phyloP scores from a whole-genome alignment of 441 rosid species.

The Arabidopsis lyrata region DNA sequence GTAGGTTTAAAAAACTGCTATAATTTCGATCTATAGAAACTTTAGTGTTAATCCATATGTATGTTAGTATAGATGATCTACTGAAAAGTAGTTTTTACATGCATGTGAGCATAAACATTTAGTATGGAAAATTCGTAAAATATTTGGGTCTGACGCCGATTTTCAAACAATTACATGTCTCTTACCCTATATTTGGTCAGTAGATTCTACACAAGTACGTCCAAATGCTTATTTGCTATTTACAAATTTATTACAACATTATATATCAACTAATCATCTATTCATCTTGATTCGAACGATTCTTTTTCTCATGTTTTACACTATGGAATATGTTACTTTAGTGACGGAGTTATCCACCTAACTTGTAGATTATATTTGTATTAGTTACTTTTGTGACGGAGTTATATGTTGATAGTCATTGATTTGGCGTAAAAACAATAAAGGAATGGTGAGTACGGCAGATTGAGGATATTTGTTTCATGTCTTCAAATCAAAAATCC shows the following conservation, averaged over 20 bases:
- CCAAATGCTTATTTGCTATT: neutral
- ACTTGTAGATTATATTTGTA: too few species aligned
- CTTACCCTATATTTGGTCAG: neutral
- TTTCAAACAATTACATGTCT: neutral
- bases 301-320: neutral
- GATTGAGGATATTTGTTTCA: too few species aligned
- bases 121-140: too few species aligned
- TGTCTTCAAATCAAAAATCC: too few species aligned
- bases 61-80: constrained; percentile 1
- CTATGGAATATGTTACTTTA: neutral
- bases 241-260: neutral
- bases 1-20: neutral
- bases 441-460: too few species aligned
- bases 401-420: too few species aligned
- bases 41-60: neutral
- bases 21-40: neutral
- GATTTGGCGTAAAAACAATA: too few species aligned
- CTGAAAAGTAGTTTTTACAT: neutral
- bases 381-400: too few species aligned
- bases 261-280: neutral
- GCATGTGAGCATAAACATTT: neutral
- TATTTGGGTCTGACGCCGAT: neutral
- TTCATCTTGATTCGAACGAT: neutral
- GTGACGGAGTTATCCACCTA: too few species aligned
- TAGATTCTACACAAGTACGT: neutral